Base-by-base conservation (phyloP, 176 grass and related monocot species). In the Cocos nucifera region DNA sequence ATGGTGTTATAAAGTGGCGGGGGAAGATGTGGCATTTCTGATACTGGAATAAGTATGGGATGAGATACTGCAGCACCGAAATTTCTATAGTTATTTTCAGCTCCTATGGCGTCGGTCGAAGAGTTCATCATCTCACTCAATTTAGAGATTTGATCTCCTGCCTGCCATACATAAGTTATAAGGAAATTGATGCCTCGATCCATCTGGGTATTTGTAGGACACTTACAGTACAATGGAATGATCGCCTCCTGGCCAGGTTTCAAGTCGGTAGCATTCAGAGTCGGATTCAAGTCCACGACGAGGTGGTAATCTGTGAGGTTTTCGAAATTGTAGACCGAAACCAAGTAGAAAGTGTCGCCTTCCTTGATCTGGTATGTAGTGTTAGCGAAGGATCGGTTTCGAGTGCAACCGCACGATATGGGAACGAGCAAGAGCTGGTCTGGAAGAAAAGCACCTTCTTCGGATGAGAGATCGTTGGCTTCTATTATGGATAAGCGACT, bases 341-440 rank as follows among this genome's bases (percentile, higher is more conserved):
- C 74, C 53, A 6, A 4, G 70, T 49, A 89, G 78, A 69, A 78
- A 62, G 0, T 89, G 70, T 85, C 78, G 15, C 58, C 57, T 0
- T 4, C 2, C 16, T 22, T 57, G 74, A 89, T 81, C 20, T 35
- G 54, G 74, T 85, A 85, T 15, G 73, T 78, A 54, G 75, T 15
- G 74, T 89, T 89, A 5, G 74, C 78, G 25, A 61, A 81, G 57
- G 86, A 89, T 12, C 21, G 8, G 70, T 4, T 16, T n/a, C 70
- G 77, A 0, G 78, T 69, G 78, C 81, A 89, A 17, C 77, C 62
- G 57, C 86, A 89, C 9, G 3, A 3, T 57, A 81, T 44, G 1
- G 86, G 81, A 61, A 89, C 69, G 58, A 75, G 57, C 62, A 89
- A 72, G 53, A 73, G 81, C 70, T 89, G 81, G 23, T 22, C 74